These are phyloP conservation scores for Termitomyces sp. DNA, from an alignment of 768 basidiomycete genomes.

Conservation along the genomic window DNA sequence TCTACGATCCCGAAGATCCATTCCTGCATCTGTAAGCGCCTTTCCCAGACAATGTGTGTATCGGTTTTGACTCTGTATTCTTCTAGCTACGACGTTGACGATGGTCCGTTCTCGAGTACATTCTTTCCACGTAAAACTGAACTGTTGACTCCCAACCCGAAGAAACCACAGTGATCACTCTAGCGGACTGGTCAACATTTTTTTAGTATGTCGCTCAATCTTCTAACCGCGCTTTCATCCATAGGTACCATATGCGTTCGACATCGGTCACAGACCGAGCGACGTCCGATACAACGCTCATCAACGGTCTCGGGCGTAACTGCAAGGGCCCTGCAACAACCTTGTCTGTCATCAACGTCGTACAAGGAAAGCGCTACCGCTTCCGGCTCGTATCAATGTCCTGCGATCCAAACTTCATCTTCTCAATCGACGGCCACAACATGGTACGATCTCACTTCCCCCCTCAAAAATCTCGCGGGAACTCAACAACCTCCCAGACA, in stretches of 20 bases:
- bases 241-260: neutral
- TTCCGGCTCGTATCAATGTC: constrained; percentile 26
- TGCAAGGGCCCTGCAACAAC: constrained; percentile 9
- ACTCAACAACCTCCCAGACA: neutral
- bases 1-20: constrained; percentile 3
- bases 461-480: neutral
- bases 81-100: constrained; percentile 2
- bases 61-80: neutral
- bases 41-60: neutral
- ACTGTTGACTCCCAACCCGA: neutral
- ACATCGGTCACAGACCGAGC: constrained; percentile 8
- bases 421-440: constrained; percentile 39
- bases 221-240: neutral
- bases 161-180: neutral
- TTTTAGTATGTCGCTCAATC: neutral
- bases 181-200: neutral
- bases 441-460: constrained; percentile 17
- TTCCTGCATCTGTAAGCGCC: neutral
- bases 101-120: neutral
- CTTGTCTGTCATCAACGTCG: constrained; percentile 29
- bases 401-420: constrained; percentile 28
- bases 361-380: constrained; percentile 26
- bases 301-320: constrained; percentile 2
- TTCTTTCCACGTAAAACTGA: neutral
- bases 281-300: neutral